Evolutionary conservation across 2,329 filamentous ascomycete species (phyloP).

Genomic region (Phialophora chinensis): DNA sequence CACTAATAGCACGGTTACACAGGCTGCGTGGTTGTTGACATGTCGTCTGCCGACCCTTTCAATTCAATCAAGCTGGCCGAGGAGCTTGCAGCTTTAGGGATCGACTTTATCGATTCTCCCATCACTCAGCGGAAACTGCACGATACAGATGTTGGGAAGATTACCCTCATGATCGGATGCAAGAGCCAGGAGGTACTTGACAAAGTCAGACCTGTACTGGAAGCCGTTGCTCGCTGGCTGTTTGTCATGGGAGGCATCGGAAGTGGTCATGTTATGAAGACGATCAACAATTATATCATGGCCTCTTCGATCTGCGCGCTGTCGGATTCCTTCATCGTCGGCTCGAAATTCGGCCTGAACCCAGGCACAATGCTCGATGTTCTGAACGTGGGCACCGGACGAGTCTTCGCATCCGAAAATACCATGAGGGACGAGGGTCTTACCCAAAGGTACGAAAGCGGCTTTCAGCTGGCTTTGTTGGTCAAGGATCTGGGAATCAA

Average conservation of each 20-base stretch:
- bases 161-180: constrained; percentile 28
- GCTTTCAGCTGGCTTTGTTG: constrained; percentile 27
- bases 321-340: constrained; percentile 23
- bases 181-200: constrained; percentile 9
- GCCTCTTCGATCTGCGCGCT: constrained; percentile 21
- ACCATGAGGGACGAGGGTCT: constrained; percentile 37
- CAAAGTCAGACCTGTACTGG: constrained; percentile 21
- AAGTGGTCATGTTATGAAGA: constrained; percentile 31
- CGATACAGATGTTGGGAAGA: constrained; percentile 24
- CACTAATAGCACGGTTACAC: background rate
- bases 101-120: constrained; percentile 25
- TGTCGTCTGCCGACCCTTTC: constrained; percentile 27
- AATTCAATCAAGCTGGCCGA: constrained; percentile 20
- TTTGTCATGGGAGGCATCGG: constrained; percentile 30
- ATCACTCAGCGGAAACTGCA: constrained; percentile 30
- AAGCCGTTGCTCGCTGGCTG: constrained; percentile 21
- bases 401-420: constrained; percentile 43
- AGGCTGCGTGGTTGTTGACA: constrained; percentile 36
- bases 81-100: constrained; percentile 12
- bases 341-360: constrained; percentile 26
- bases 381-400: constrained; percentile 49
- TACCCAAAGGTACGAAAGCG: constrained; percentile 21
- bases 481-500: constrained; percentile 32
- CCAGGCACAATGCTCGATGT: constrained; percentile 46
- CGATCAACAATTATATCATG: constrained; percentile 33